Evolutionary conservation across 805 yeast species (phyloP), one percentile per base, ranked within the genome.

Genomic region (Candida glaebosa): DNA sequence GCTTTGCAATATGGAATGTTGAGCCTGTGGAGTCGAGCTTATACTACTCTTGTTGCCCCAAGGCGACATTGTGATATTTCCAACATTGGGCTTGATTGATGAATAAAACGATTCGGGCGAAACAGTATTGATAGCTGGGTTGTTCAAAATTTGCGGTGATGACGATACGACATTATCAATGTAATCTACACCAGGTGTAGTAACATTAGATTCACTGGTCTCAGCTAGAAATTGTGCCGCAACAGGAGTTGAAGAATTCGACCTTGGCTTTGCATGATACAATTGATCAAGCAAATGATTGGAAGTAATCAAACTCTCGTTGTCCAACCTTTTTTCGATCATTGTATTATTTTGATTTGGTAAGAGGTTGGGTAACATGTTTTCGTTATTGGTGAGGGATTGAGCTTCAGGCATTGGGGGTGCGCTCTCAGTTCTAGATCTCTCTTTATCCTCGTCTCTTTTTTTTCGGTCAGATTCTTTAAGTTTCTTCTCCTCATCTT

Each of bases 241-340:
- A 37, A 18, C 20, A 9, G 41, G 45, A 14, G 36, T 34, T 9
- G 31, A 19, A 2, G 44, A 38, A 15, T 34, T n/a, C 10, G 54
- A 42, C 15, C 53, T 49, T 10, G 67, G 66, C 32, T 56, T 63
- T 10, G 65, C 65, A 16, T 54, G 67, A 46, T 61, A 65, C 30
- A 61, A 58, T 49, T 58, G 71, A 34, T 60, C 66, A 42, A 65
- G 49, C 18, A 63, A 42, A 36, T 56, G 65, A 37, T 60, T 58
- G 24, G 48, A 37, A 41, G 42, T 15, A 12, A 28, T 18, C 6
- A 28, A 22, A 9, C 22, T 34, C 12, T 24, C 28, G 25, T 8
- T 7, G 22, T 34, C 37, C 5, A 19, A 4, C 12, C n/a, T n/a
- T n/a, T n/a, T n/a, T n/a, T n/a, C n/a, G 26, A n/a, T 18, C 37